phyloP scores from a whole-genome alignment of 257 asterid genomes.

The Lycium ferocissimum region DNA sequence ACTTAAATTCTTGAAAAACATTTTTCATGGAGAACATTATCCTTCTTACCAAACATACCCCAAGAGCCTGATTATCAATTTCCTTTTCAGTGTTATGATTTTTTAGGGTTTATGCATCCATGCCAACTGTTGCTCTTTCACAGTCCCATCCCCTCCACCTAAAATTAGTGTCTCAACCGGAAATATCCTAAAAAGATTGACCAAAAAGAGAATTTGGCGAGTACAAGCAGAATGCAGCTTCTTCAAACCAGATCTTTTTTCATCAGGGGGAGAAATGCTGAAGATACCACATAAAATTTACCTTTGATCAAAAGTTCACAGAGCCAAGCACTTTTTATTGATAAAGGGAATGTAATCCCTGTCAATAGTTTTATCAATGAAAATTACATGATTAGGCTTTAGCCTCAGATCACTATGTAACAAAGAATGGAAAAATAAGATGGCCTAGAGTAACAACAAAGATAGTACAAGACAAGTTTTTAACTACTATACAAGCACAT shows the following conservation, averaged over 20 bases:
- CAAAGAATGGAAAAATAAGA: conserved; percentile 19
- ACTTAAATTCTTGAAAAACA: too few relatives aligned
- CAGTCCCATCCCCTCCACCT: neutral
- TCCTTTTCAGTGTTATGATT: neutral
- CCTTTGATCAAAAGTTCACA: neutral
- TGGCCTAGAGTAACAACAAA: neutral
- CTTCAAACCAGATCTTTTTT: neutral
- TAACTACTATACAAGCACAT: conserved; percentile 48
- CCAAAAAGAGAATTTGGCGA: neutral
- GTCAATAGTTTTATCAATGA: neutral
- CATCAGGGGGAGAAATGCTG: neutral
- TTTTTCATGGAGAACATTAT: too few relatives aligned
- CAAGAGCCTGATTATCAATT: neutral
- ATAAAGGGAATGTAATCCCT: neutral
- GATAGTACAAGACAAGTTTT: neutral
- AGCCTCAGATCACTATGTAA: conserved; percentile 29
- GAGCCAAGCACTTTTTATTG: neutral
- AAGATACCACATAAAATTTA: neutral
- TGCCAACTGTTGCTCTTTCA: neutral
- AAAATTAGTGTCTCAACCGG: neutral
- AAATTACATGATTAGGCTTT: conserved; percentile 29
- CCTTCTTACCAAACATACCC: too few relatives aligned
- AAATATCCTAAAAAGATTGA: neutral
- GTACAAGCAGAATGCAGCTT: neutral
- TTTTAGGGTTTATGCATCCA: neutral